A percentile compares a stretch with the other conserved stretches of the same genome.
These are phyloP conservation scores for Naganishia liquefaciens DNA, from an alignment of 1,284 basidiomycete species.

Conservation along the genomic window DNA sequence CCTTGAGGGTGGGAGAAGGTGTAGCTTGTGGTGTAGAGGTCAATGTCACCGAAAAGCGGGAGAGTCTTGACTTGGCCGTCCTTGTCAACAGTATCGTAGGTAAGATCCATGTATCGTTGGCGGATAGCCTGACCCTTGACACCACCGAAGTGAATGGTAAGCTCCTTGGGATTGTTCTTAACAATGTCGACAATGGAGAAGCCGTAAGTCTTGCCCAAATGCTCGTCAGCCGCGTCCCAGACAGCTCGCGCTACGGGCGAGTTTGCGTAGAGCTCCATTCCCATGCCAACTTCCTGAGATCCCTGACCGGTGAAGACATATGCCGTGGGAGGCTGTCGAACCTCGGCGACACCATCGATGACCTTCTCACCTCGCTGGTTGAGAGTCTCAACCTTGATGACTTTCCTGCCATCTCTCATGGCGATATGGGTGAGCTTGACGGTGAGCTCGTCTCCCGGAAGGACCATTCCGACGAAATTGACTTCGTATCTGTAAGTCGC, in stretches of 20 bases:
- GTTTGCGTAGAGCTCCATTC: slow-evolving; percentile 94
- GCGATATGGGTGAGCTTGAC: slow-evolving; percentile 87
- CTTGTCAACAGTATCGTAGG: slow-evolving; percentile 94
- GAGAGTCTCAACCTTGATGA: slow-evolving; percentile 84
- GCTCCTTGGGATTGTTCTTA: slow-evolving; percentile 93
- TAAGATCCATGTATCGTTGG: slow-evolving; percentile 98
- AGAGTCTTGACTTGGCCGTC: slow-evolving; percentile 91
- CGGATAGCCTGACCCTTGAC: slow-evolving; percentile 97
- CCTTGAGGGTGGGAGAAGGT: slow-evolving; percentile 96
- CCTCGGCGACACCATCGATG: slow-evolving; percentile 86
- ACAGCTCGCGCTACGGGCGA: slow-evolving; percentile 92
- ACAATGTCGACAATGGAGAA: slow-evolving; percentile 99
- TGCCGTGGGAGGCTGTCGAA: slow-evolving; percentile 86
- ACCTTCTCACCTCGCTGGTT: slow-evolving; percentile 88
- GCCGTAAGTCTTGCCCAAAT: slow-evolving; percentile 86
- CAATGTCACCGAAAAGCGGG: slow-evolving; percentile 89
- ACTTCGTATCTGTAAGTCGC: slow-evolving; percentile 72
- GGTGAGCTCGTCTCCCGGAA: slow-evolving; percentile 85
- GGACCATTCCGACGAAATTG: slow-evolving; percentile 92
- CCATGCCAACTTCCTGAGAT: slow-evolving; percentile 98
- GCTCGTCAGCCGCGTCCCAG: slow-evolving; percentile 94
- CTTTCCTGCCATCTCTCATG: slow-evolving; percentile 89
- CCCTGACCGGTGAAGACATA: slow-evolving; percentile 99
- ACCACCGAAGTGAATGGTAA: slow-evolving; percentile 98
- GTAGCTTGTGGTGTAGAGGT: slow-evolving; percentile 87